These are phyloP conservation scores for Cladosporium austrohemisphaericum DNA, from an alignment of 2,329 filamentous ascomycete genomes.

Conservation along the genomic window DNA sequence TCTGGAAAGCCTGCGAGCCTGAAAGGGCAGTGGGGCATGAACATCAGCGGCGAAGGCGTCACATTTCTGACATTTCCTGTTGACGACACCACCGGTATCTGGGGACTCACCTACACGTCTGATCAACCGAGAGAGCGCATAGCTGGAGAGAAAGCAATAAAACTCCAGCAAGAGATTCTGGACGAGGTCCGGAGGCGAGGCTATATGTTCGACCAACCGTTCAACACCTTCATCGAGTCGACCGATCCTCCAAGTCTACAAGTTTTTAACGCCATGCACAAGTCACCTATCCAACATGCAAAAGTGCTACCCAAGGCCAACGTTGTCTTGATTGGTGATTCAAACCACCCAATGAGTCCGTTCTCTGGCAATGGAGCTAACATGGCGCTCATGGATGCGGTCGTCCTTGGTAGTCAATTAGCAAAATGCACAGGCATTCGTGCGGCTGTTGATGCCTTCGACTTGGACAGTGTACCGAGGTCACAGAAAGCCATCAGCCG, in stretches of 20 bases:
- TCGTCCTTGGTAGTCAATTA: constrained; percentile 45
- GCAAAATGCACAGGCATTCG: constrained; percentile 18
- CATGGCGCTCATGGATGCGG: constrained; percentile 46
- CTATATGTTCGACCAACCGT: constrained; percentile 37
- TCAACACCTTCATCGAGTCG: constrained; percentile 37
- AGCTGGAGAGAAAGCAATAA: constrained; percentile 21
- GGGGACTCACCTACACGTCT: constrained; percentile 40
- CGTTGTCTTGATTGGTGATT: constrained; percentile 49
- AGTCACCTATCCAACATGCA: constrained; percentile 42
- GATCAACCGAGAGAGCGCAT: constrained; percentile 14
- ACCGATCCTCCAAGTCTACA: constrained; percentile 40
- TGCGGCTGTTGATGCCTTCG: not conserved
- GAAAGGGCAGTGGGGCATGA: constrained; percentile 20
- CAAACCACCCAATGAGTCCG: constrained; percentile 49
- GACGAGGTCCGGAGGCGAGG: constrained; percentile 34
- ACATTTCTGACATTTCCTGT: constrained; percentile 46
- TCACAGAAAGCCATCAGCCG: not conserved
- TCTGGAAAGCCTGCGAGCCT: constrained; percentile 11
- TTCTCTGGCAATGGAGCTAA: constrained; percentile 51
- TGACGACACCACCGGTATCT: constrained; percentile 40
- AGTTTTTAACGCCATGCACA: constrained; percentile 44
- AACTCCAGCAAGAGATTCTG: constrained; percentile 27
- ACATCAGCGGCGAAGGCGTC: constrained; percentile 31
- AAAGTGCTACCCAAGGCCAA: constrained; percentile 3
- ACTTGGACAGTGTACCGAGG: not conserved